Evolutionary conservation across 805 yeast species (phyloP).

Genomic region (Candida pseudofarinosa): DNA sequence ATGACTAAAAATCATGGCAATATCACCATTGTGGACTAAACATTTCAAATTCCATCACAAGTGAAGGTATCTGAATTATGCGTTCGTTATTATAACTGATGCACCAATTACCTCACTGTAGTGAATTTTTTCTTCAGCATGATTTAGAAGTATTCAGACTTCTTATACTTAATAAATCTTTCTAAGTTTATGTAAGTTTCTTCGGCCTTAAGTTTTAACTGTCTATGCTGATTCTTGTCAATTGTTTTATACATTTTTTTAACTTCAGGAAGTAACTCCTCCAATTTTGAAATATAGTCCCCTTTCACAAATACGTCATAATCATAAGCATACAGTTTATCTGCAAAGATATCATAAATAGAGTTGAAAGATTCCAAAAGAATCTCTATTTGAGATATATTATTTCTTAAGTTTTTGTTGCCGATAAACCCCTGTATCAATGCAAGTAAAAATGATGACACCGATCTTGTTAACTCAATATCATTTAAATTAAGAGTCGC

Average conservation of each 20-base stretch:
- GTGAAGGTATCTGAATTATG: too few relatives aligned
- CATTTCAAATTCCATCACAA: too few relatives aligned
- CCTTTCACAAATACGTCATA: constrained; percentile 58
- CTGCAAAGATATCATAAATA: constrained; percentile 77
- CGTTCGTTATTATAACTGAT: too few relatives aligned
- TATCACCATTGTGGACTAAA: too few relatives aligned
- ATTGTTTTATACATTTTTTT: constrained; percentile 19
- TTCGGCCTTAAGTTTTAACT: constrained; percentile 58
- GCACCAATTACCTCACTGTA: too few relatives aligned
- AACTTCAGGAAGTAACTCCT: constrained; percentile 10
- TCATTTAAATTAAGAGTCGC: constrained; percentile 46
- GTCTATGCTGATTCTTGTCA: constrained; percentile 47
- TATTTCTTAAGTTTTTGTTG: constrained; percentile 9
- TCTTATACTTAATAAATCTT: constrained; percentile 76
- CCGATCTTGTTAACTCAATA: constrained; percentile 38
- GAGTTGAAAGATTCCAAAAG: constrained; percentile 60
- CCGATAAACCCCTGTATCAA: constrained; percentile 12
- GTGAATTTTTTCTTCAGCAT: too few relatives aligned
- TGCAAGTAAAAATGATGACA: constrained; percentile 43
- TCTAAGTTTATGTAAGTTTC: constrained; percentile 64
- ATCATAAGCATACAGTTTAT: constrained; percentile 64
- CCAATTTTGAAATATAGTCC: constrained; percentile 39
- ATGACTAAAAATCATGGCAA: too few relatives aligned
- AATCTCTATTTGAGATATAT: constrained; percentile 32
- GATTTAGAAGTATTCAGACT: constrained; percentile 14